phyloP scores from a whole-genome alignment of 1,284 basidiomycete species.

The Mycena sp. region DNA sequence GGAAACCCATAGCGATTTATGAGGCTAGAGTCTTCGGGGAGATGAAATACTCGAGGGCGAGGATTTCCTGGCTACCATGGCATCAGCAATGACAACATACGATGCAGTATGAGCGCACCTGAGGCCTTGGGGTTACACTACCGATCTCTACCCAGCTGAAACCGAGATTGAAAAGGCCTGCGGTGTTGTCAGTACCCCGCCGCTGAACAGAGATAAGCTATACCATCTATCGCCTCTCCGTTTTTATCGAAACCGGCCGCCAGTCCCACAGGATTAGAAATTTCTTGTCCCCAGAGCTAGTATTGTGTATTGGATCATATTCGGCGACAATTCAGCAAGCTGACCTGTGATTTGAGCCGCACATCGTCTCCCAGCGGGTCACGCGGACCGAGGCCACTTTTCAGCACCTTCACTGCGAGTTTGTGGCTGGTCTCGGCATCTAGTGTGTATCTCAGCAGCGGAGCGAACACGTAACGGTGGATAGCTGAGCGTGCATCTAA shows the following conservation, averaged over 20 bases:
- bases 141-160: constrained; percentile 99
- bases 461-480: constrained; percentile 87
- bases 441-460: constrained; percentile 71
- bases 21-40: constrained; percentile 83
- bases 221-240: constrained; percentile 94
- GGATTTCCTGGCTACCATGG: constrained; percentile 85
- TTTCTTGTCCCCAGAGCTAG: constrained; percentile 86
- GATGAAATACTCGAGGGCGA: constrained; percentile 91
- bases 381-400: constrained; percentile 79
- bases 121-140: constrained; percentile 94
- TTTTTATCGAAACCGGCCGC: constrained; percentile 99
- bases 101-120: constrained; percentile 58
- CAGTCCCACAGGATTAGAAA: constrained; percentile 91
- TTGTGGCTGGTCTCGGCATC: constrained; percentile 92
- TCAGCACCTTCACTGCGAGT: constrained; percentile 83
- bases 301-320: neutral
- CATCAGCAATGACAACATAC: constrained; percentile 12
- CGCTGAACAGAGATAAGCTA: constrained; percentile 24
- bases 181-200: constrained; percentile 1
- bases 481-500: constrained; percentile 88
- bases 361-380: constrained; percentile 82
- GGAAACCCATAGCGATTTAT: constrained; percentile 99
- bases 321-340: constrained; percentile 30
- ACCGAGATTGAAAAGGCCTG: constrained; percentile 91
- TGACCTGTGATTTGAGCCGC: constrained; percentile 76